Conservation (phyloP, 129 eudicot genomes). For the Mikania micrantha region DNA sequence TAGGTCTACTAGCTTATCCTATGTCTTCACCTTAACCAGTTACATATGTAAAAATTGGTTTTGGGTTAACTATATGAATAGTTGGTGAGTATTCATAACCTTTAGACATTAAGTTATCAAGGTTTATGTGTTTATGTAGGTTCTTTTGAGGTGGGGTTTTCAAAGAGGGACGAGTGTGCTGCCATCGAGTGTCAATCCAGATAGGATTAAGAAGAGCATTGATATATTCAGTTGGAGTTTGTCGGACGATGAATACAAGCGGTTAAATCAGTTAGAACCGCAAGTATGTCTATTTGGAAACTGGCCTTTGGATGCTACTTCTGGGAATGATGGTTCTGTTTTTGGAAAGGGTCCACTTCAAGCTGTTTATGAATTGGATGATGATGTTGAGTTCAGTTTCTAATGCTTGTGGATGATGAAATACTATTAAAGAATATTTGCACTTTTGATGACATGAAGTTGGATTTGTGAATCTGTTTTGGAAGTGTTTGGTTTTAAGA, state of each 20-base stretch:
- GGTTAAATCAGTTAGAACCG: constrained; percentile 45
- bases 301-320: constrained; percentile 23
- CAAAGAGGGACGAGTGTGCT: constrained; percentile 51
- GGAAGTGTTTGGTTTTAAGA: constrained; percentile 9
- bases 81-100: background rate
- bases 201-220: constrained; percentile 35
- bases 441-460: background rate
- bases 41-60: too few species aligned
- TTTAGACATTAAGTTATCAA: background rate
- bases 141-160: constrained; percentile 52
- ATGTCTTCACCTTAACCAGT: too few species aligned
- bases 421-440: background rate
- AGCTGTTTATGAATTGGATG: constrained; percentile 46
- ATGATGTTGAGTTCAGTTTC: constrained; percentile 26
- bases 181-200: constrained; percentile 48
- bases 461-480: constrained; percentile 12
- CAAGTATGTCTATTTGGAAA: constrained; percentile 47
- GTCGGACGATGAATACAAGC: constrained; percentile 35
- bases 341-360: constrained; percentile 48
- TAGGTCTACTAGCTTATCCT: too few species aligned
- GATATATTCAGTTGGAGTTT: constrained; percentile 43
- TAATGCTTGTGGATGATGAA: constrained; percentile 1
- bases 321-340: constrained; percentile 30
- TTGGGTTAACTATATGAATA: too few species aligned
- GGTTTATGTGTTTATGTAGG: constrained; percentile 15